These are phyloP conservation scores for Xylariomycetidae sp. DNA, from an alignment of 2,329 filamentous ascomycete species.

Conservation along the genomic window DNA sequence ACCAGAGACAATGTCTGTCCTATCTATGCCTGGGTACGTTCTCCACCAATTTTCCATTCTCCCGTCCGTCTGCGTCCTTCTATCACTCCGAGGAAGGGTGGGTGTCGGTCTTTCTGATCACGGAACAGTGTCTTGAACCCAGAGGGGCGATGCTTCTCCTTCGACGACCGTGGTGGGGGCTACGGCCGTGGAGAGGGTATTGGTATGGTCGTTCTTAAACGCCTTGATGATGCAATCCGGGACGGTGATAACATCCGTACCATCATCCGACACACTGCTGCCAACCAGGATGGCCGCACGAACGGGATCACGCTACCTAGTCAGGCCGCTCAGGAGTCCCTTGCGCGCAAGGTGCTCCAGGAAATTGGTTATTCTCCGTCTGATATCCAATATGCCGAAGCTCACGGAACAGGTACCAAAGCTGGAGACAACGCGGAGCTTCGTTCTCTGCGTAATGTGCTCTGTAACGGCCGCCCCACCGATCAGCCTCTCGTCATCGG, in stretches of 20 bases:
- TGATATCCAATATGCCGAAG: not conserved
- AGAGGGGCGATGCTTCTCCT: constrained; percentile 9
- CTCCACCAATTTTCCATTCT: no score
- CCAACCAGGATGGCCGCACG: not conserved
- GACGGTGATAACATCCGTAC: not conserved
- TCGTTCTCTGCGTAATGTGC: not conserved
- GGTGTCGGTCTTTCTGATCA: no score
- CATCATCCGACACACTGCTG: not conserved
- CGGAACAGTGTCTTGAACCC: no score
- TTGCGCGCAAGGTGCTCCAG: not conserved
- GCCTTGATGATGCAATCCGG: constrained; percentile 2
- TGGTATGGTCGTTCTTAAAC: constrained; percentile 10
- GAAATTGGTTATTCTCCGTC: not conserved
- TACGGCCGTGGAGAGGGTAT: constrained; percentile 12
- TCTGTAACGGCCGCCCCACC: not conserved
- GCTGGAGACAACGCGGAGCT: constrained; percentile 1
- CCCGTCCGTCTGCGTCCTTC: no score
- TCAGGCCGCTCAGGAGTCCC: not conserved
- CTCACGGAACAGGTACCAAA: constrained; percentile 1
- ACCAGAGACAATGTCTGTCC: no score
- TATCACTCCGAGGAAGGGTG: no score
- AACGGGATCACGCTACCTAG: not conserved
- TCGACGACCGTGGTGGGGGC: constrained; percentile 9
- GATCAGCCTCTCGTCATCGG: not conserved
- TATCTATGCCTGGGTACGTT: no score